Evolutionary conservation across 768 basidiomycete species (phyloP).

Genomic region (Leccinum rimulosum): DNA sequence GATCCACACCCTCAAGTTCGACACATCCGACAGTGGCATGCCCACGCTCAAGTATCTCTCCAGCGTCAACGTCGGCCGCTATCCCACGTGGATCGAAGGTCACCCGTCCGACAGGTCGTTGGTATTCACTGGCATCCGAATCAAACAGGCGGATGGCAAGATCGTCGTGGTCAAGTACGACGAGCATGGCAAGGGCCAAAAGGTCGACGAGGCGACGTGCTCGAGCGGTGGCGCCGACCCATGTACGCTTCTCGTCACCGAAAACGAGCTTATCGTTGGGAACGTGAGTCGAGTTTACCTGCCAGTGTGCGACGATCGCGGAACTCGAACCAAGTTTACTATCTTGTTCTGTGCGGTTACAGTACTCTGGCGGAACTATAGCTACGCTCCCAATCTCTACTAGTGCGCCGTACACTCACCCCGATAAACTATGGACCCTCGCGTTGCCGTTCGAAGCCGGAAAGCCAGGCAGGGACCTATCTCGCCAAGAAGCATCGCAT

Average conservation of each 20-base stretch:
- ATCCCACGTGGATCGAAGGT: conserved; percentile 75
- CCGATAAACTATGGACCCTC: conserved; percentile 34
- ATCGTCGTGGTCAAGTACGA: conserved; percentile 60
- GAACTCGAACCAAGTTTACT: neutral
- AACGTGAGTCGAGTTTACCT: conserved; percentile 54
- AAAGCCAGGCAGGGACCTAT: conserved; percentile 59
- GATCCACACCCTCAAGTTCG: conserved; percentile 63
- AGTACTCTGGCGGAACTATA: conserved; percentile 72
- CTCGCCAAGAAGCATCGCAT: conserved; percentile 71
- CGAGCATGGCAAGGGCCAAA: conserved; percentile 42
- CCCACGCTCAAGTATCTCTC: conserved; percentile 50
- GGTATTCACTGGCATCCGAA: conserved; percentile 49
- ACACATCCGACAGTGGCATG: conserved; percentile 43
- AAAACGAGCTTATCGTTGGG: conserved; percentile 58
- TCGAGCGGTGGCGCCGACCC: conserved; percentile 58
- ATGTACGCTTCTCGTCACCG: conserved; percentile 58
- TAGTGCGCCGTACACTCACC: conserved; percentile 43
- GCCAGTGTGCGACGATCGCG: neutral
- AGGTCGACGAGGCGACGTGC: conserved; percentile 40
- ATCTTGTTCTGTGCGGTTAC: neutral
- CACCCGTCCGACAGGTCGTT: conserved; percentile 56
- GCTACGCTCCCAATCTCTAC: conserved; percentile 53
- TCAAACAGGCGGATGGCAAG: conserved; percentile 68
- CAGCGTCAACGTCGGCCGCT: conserved; percentile 49
- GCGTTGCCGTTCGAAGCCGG: conserved; percentile 36